A percentile compares a stretch with the other conserved stretches of the same genome.
Conservation (phyloP, 805 yeast genomes). For the Hanseniaspora lindneri region DNA sequence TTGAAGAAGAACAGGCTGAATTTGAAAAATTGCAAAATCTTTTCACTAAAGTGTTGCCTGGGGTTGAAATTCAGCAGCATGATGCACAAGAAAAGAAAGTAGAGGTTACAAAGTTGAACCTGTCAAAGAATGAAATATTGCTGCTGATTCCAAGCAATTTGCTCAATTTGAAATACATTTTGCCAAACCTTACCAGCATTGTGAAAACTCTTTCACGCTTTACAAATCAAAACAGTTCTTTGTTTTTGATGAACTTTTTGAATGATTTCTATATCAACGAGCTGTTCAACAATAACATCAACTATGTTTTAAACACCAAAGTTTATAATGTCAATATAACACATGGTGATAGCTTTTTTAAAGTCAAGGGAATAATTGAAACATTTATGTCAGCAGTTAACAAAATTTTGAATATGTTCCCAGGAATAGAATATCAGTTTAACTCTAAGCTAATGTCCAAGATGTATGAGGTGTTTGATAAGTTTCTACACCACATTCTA, state of each 20-base stretch:
- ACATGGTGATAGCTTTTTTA: background rate
- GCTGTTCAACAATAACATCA: background rate
- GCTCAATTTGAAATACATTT: conserved; percentile 7
- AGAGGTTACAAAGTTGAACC: background rate
- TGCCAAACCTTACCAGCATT: conserved; percentile 8
- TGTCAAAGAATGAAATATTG: background rate
- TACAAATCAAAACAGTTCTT: background rate
- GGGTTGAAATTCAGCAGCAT: background rate
- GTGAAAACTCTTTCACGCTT: background rate
- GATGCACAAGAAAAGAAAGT: background rate
- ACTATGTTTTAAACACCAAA: background rate
- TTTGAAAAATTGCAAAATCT: background rate
- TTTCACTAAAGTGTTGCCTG: background rate
- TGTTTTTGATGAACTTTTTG: background rate
- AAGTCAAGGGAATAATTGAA: background rate
- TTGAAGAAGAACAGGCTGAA: background rate
- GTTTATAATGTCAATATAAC: conserved; percentile 1
- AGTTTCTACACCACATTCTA: background rate
- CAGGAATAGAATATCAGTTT: conserved; percentile 13
- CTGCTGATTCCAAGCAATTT: conserved; percentile 3
- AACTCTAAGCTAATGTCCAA: background rate
- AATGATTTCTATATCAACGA: conserved; percentile 10
- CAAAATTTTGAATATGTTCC: background rate
- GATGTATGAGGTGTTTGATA: background rate
- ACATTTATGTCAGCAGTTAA: background rate